Evolutionary conservation across 768 basidiomycete genomes (phyloP).

Genomic region (Agrocybe chaxingu): DNA sequence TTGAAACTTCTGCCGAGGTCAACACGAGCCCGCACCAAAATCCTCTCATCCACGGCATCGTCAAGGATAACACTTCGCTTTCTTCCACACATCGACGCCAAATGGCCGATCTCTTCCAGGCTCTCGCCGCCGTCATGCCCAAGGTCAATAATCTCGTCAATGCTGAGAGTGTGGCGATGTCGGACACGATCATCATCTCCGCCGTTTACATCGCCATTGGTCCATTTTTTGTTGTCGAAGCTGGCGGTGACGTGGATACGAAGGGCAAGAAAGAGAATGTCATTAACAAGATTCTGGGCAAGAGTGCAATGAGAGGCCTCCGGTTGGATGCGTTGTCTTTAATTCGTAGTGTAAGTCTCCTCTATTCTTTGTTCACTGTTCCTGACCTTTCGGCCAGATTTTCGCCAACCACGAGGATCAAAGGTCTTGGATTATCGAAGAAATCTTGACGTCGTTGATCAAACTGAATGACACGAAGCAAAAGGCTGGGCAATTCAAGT

Average conservation of each 20-base stretch:
- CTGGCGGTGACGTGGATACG: conserved; percentile 46
- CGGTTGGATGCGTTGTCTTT: conserved; percentile 79
- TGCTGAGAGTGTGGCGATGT: conserved; percentile 73
- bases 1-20: conserved; percentile 59
- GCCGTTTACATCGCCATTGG: conserved; percentile 92
- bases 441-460: conserved; percentile 86
- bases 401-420: conserved; percentile 91
- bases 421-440: conserved; percentile 96
- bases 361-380: background rate
- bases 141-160: conserved; percentile 72
- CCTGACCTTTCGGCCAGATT: conserved; percentile 46
- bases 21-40: conserved; percentile 35
- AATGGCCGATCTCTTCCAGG: conserved; percentile 70
- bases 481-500: conserved; percentile 89
- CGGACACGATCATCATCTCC: conserved; percentile 88
- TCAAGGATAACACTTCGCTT: conserved; percentile 35
- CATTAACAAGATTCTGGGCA: conserved; percentile 67
- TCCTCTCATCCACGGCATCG: conserved; percentile 50
- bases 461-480: conserved; percentile 89
- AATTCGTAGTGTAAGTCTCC: conserved; percentile 71
- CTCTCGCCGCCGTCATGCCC: conserved; percentile 67
- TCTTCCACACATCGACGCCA: conserved; percentile 39
- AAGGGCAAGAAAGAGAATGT: conserved; percentile 48
- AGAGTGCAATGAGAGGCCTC: conserved; percentile 77
- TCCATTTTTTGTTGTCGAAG: conserved; percentile 89